phyloP scores from a whole-genome alignment of 225 moss, liverwort and hornwort genomes.

The Sphagnum contortum region DNA sequence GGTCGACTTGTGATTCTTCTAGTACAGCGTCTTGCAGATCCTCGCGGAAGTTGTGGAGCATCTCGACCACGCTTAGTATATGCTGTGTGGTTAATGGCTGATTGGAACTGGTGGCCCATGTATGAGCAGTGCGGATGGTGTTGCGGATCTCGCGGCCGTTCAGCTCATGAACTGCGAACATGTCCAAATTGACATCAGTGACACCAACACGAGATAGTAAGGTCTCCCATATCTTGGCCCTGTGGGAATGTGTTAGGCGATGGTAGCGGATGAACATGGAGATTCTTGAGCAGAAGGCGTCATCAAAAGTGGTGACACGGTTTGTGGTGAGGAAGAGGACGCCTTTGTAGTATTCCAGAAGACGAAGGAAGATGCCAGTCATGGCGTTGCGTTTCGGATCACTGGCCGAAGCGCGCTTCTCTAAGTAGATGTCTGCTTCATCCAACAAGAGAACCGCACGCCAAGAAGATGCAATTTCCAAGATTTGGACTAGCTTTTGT shows the following conservation, averaged over 20 bases:
- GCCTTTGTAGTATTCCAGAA: conserved; percentile 24
- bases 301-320: conserved; percentile 26
- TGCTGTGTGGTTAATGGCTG: too few relatives aligned
- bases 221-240: conserved; percentile 13
- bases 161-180: too few relatives aligned
- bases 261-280: conserved; percentile 19
- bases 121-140: too few relatives aligned
- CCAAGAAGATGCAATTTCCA: conserved; percentile 27
- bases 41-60: too few relatives aligned
- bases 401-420: conserved; percentile 7
- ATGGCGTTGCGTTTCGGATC: conserved; percentile 18
- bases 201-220: conserved; percentile 6
- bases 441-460: conserved; percentile 24
- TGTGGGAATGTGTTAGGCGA: conserved; percentile 1
- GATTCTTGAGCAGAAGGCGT: conserved; percentile 26
- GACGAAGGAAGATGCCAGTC: conserved; percentile 24
- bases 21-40: too few relatives aligned
- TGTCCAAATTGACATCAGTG: too few relatives aligned
- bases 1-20: too few relatives aligned
- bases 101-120: too few relatives aligned
- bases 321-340: conserved; percentile 25
- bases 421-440: conserved; percentile 26
- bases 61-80: too few relatives aligned
- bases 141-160: too few relatives aligned
- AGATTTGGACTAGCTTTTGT: conserved; percentile 5